Percentiles rank a stretch among this genome's conserved stretches.
Conservation (phyloP, 257 asterid genomes). For the Striga asiatica region DNA sequence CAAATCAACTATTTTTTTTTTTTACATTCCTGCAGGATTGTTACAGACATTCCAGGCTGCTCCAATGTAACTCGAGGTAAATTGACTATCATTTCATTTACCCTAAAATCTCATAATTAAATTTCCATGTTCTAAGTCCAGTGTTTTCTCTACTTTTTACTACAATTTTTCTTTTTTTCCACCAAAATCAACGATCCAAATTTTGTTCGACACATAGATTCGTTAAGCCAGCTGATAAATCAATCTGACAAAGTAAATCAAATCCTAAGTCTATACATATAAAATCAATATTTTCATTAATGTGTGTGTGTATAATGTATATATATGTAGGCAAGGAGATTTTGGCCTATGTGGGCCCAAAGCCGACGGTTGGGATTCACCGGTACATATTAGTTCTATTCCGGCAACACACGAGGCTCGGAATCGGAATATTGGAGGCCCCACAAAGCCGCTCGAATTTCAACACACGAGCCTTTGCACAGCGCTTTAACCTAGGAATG, state of each 20-base stretch:
- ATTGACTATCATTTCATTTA: background rate
- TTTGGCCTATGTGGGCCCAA: conserved; percentile 30
- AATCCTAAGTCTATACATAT: background rate
- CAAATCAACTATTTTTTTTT: background rate
- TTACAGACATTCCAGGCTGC: conserved; percentile 68
- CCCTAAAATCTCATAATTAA: background rate
- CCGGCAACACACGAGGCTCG: conserved; percentile 19
- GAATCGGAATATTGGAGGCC: conserved; percentile 11
- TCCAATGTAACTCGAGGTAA: conserved; percentile 39
- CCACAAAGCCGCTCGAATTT: conserved; percentile 26
- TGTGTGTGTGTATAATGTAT: too few relatives aligned
- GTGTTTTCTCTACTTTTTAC: too few relatives aligned
- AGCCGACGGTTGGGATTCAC: conserved; percentile 49
- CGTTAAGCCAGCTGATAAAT: too few relatives aligned
- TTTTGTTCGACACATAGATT: too few relatives aligned
- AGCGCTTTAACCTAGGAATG: conserved; percentile 20
- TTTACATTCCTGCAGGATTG: conserved; percentile 51
- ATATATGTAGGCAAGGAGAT: conserved; percentile 47
- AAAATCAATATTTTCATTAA: background rate
- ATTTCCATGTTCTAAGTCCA: background rate
- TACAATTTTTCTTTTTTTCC: too few relatives aligned
- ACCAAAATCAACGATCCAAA: too few relatives aligned
- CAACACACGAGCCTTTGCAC: conserved; percentile 44
- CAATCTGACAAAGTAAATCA: background rate
- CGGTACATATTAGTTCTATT: conserved; percentile 45